phyloP scores from a whole-genome alignment of 208 protist genomes.

The Acanthamoeba royreba region DNA sequence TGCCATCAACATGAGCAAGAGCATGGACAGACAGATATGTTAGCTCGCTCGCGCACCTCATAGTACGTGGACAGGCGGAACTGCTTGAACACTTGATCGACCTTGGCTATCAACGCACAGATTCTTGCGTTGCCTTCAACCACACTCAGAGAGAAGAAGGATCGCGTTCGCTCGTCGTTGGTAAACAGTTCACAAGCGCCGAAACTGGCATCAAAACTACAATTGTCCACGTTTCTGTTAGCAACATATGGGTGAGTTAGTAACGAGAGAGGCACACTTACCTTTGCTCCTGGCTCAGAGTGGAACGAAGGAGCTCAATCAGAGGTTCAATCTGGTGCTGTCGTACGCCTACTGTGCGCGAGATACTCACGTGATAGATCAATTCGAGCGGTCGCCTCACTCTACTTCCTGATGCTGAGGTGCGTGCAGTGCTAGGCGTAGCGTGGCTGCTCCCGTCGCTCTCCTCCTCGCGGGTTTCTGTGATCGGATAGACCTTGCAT shows the following conservation, averaged over 20 bases:
- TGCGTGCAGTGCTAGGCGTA: too few species aligned
- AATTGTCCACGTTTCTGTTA: background rate
- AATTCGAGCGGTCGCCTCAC: background rate
- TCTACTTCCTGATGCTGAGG: too few species aligned
- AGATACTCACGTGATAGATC: constrained; percentile 7
- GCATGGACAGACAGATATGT: background rate
- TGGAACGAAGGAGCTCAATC: background rate
- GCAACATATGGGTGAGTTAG: too few species aligned
- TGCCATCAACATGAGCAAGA: background rate
- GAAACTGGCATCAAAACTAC: background rate
- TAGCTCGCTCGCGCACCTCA: background rate
- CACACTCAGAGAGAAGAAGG: background rate
- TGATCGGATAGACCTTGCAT: background rate
- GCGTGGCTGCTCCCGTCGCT: background rate
- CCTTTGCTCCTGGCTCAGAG: background rate
- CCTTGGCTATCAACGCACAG: background rate
- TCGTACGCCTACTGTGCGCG: background rate
- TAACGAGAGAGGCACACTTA: background rate
- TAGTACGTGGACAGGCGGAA: background rate
- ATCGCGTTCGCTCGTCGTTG: constrained; percentile 27
- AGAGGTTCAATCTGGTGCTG: constrained; percentile 35
- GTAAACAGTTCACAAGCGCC: background rate
- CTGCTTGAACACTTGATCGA: constrained; percentile 6
- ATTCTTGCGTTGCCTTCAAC: background rate
- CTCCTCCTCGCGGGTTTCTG: background rate